Percentiles rank a stretch among this genome's conserved stretches.
These are phyloP conservation scores for Letharia columbiana DNA, from an alignment of 495 filamentous ascomycete genomes.

Conservation along the genomic window DNA sequence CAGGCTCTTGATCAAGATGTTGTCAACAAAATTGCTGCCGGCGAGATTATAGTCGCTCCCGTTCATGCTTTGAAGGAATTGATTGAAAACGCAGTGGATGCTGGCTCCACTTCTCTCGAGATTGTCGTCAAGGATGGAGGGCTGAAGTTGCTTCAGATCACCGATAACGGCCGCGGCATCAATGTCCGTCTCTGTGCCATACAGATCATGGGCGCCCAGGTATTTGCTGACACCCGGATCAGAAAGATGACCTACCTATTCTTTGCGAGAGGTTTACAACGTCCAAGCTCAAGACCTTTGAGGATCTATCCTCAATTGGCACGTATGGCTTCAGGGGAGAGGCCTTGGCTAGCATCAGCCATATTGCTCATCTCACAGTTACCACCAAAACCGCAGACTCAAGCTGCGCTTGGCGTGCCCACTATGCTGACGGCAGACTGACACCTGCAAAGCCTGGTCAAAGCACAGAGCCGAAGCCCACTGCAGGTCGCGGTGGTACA, in stretches of 20 bases:
- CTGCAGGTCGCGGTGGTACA: slow-evolving; percentile 85
- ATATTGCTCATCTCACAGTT: slow-evolving; percentile 91
- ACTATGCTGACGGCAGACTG: slow-evolving; percentile 78
- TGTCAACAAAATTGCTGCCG: slow-evolving; percentile 98
- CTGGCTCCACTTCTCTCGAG: slow-evolving; percentile 84
- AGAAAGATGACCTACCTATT: slow-evolving; percentile 88
- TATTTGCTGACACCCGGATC: slow-evolving; percentile 5
- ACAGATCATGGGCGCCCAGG: not conserved
- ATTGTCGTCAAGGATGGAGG: slow-evolving; percentile 92
- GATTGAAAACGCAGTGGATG: slow-evolving; percentile 96
- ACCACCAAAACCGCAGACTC: slow-evolving; percentile 90
- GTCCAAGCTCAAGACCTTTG: slow-evolving; percentile 89
- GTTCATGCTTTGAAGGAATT: slow-evolving; percentile 96
- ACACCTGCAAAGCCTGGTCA: slow-evolving; percentile 87
- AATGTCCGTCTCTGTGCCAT: slow-evolving; percentile 49
- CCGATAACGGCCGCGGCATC: slow-evolving; percentile 96
- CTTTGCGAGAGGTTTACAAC: slow-evolving; percentile 97
- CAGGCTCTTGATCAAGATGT: slow-evolving; percentile 91
- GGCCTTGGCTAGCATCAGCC: slow-evolving; percentile 95
- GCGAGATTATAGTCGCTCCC: slow-evolving; percentile 96
- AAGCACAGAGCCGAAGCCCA: slow-evolving; percentile 76
- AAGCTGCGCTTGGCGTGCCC: slow-evolving; percentile 79
- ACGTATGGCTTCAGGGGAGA: slow-evolving; percentile 98
- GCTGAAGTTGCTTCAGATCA: slow-evolving; percentile 94
- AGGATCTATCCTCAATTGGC: slow-evolving; percentile 82